Conservation (phyloP, 2,329 filamentous ascomycete species). For the Ceratocystis variospora region DNA sequence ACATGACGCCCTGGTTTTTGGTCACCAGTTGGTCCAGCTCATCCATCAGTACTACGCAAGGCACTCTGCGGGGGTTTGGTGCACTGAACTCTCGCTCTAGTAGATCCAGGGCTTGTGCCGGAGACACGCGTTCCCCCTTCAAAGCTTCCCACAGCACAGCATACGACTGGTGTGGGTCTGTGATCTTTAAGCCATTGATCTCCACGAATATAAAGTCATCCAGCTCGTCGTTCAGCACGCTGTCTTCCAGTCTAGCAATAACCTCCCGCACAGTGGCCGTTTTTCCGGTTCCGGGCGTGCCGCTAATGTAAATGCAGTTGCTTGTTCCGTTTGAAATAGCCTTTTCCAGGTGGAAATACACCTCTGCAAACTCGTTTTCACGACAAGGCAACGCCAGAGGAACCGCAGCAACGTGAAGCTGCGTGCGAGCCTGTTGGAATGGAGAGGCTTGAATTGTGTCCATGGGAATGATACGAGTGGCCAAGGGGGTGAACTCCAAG, state of each 20-base stretch:
- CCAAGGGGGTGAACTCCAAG: constrained; percentile 89
- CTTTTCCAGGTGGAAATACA: constrained; percentile 85
- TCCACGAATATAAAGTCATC: constrained; percentile 99
- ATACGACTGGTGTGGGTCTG: constrained; percentile 93
- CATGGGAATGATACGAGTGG: constrained; percentile 69
- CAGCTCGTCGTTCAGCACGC: constrained; percentile 76
- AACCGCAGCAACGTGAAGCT: constrained; percentile 86
- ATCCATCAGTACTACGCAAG: constrained; percentile 96
- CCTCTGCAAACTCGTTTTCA: constrained; percentile 78
- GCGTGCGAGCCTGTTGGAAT: constrained; percentile 77
- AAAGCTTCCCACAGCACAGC: constrained; percentile 90
- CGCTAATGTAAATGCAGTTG: constrained; percentile 96
- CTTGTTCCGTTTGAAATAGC: constrained; percentile 89
- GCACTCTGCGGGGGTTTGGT: constrained; percentile 77
- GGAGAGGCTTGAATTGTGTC: constrained; percentile 65
- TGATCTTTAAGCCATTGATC: constrained; percentile 99
- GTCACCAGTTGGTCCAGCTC: constrained; percentile 96
- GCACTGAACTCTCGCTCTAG: constrained; percentile 86
- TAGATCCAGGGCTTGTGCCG: constrained; percentile 79
- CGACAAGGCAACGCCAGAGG: constrained; percentile 80
- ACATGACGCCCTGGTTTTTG: constrained; percentile 99
- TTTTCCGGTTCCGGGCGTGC: constrained; percentile 95
- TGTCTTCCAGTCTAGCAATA: constrained; percentile 73
- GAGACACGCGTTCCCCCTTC: constrained; percentile 82
- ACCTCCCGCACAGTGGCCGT: constrained; percentile 96